A percentile compares a stretch with the other conserved stretches of the same genome.
phyloP scores from a whole-genome alignment of 306 rosid species.

The Lupinus albus region DNA sequence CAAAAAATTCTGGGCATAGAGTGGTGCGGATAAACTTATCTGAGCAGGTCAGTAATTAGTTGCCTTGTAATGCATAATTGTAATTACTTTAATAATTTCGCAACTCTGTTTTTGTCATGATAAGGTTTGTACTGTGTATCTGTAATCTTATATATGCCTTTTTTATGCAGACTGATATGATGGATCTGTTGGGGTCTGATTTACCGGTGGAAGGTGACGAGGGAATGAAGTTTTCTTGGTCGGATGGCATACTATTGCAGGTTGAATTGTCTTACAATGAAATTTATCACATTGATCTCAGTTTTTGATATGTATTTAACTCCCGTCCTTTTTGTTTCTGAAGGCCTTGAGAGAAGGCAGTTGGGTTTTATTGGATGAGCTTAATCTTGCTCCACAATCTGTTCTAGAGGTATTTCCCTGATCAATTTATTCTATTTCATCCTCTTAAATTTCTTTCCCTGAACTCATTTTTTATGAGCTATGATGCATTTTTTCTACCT shows the following conservation, averaged over 20 bases:
- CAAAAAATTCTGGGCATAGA: slow-evolving; percentile 73
- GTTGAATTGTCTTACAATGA: slow-evolving; percentile 45
- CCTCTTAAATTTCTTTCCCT: neutral
- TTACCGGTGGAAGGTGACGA: slow-evolving; percentile 89
- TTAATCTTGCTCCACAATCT: slow-evolving; percentile 97
- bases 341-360: slow-evolving; percentile 93
- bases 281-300: slow-evolving; percentile 12
- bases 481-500: neutral
- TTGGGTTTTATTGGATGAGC: slow-evolving; percentile 98
- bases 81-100: neutral
- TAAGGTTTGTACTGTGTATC: neutral
- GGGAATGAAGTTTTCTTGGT: slow-evolving; percentile 91
- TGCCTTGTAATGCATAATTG: neutral
- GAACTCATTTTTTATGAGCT: neutral
- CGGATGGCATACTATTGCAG: slow-evolving; percentile 94
- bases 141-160: neutral
- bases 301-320: slow-evolving; percentile 38
- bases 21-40: slow-evolving; percentile 91
- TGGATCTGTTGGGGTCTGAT: slow-evolving; percentile 94
- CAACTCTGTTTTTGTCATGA: slow-evolving; percentile 6
- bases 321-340: slow-evolving; percentile 35
- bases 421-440: slow-evolving; percentile 19
- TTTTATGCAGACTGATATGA: slow-evolving; percentile 86
- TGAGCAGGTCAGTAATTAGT: slow-evolving; percentile 70
- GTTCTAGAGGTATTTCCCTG: slow-evolving; percentile 71